Conservation (phyloP, 2,329 filamentous ascomycete genomes). For the Pestalotiopsis sp. region DNA sequence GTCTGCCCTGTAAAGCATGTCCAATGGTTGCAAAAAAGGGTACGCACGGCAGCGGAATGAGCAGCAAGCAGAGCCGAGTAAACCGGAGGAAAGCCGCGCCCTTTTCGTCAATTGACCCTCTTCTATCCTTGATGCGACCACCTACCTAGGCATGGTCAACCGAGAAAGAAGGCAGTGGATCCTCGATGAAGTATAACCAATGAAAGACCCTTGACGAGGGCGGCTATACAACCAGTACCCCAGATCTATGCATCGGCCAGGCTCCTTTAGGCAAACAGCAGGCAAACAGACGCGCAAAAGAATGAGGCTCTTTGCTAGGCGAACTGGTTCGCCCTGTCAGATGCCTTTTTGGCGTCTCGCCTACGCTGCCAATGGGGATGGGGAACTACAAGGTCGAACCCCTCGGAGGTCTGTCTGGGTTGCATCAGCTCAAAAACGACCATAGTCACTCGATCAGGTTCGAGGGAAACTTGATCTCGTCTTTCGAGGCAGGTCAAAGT, state of each 20-base stretch:
- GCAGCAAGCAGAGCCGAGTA: no score
- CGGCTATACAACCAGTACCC: neutral
- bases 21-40: no score
- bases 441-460: neutral
- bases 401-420: neutral
- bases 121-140: no score
- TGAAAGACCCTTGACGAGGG: neutral
- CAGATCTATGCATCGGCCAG: neutral
- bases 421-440: neutral
- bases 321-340: slow-evolving; percentile 4
- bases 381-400: neutral
- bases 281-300: neutral
- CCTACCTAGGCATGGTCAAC: no score
- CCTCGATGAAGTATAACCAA: neutral
- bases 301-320: slow-evolving; percentile 8
- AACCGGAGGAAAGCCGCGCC: no score
- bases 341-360: neutral
- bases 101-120: no score
- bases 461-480: neutral
- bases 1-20: no score
- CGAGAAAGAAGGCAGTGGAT: neutral
- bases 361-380: neutral
- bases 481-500: neutral
- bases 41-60: no score
- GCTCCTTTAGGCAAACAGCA: slow-evolving; percentile 1